phyloP scores from a whole-genome alignment of 2,329 filamentous ascomycete species.

The Fusarium sp. region DNA sequence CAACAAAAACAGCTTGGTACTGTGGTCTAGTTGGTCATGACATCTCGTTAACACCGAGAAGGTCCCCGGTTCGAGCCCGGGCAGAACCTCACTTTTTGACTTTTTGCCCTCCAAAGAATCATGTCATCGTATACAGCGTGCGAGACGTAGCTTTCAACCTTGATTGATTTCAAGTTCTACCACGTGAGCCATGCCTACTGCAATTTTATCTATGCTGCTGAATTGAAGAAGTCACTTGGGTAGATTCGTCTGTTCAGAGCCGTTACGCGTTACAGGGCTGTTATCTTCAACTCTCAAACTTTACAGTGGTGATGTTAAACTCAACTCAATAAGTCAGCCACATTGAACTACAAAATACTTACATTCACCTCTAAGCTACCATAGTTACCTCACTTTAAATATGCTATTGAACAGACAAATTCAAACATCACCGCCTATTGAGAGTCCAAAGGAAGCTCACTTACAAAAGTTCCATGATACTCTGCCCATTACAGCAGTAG shows the following conservation, averaged over 20 bases:
- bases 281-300: not conserved
- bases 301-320: not conserved
- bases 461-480: conserved; percentile 20
- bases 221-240: not conserved
- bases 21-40: not conserved
- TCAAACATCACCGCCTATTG: not conserved
- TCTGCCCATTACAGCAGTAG: not conserved
- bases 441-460: not conserved
- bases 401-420: not conserved
- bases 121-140: not conserved
- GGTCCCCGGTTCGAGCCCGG: not conserved
- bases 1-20: not conserved
- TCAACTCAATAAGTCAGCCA: not conserved
- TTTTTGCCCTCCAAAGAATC: not conserved
- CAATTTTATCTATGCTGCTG: not conserved
- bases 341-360: not conserved
- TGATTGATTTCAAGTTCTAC: not conserved
- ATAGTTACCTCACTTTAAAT: not conserved
- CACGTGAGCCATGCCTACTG: not conserved
- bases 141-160: not conserved
- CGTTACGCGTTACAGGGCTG: not conserved
- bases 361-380: not conserved
- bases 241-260: not conserved
- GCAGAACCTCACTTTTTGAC: not conserved
- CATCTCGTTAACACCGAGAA: not conserved